A percentile compares a stretch with the other conserved stretches of the same genome.
Conservation (phyloP, 2,329 filamentous ascomycete genomes). For the Myriosclerotinia duriaeana region DNA sequence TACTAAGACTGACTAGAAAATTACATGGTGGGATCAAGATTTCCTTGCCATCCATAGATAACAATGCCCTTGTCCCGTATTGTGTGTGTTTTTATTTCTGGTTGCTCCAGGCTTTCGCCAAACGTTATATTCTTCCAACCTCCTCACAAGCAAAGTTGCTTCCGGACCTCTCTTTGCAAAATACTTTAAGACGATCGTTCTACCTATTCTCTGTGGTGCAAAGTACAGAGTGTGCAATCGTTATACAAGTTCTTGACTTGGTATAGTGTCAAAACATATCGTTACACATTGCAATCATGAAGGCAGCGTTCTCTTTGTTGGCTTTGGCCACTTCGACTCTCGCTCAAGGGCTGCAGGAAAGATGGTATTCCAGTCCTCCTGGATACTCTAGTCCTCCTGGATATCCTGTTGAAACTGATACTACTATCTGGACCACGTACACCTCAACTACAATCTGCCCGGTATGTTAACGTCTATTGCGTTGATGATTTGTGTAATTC, state of each 20-base stretch:
- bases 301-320: conserved; percentile 17
- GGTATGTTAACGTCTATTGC: not conserved
- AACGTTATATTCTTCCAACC: conserved; percentile 15
- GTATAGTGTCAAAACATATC: not conserved
- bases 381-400: not conserved
- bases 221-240: conserved; percentile 16
- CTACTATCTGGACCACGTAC: conserved; percentile 17
- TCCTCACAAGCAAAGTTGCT: conserved; percentile 9
- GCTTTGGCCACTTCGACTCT: conserved; percentile 23
- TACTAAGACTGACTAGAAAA: conserved; percentile 7
- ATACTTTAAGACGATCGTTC: conserved; percentile 21
- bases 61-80: conserved; percentile 14
- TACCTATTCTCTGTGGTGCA: conserved; percentile 16
- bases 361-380: conserved; percentile 21
- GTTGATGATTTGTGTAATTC: not conserved
- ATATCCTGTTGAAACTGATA: conserved; percentile 9
- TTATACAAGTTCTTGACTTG: conserved; percentile 11
- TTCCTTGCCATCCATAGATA: conserved; percentile 12
- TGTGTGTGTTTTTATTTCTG: conserved; percentile 22
- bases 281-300: conserved; percentile 19
- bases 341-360: conserved; percentile 20
- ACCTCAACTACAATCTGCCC: conserved; percentile 24
- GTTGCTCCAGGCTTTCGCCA: not conserved
- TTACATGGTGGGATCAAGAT: not conserved
- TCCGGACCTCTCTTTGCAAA: not conserved